A percentile compares a stretch with the other conserved stretches of the same genome.
Evolutionary conservation across 352 stramenopile genomes (phyloP).

Genomic region (Phytopythium helicoides): DNA sequence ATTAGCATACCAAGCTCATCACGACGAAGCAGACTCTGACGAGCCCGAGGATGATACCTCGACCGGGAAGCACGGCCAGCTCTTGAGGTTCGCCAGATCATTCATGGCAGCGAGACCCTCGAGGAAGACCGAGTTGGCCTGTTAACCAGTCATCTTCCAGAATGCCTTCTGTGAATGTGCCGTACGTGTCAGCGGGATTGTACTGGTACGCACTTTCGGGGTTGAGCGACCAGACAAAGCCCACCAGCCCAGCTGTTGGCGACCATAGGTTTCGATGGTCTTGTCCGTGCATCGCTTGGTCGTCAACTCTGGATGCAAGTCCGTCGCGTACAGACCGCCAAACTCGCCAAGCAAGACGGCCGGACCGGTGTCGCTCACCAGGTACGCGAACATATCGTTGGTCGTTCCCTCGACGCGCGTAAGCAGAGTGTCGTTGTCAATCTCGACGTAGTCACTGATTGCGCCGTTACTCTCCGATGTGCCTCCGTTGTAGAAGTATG

Average conservation of each 20-base stretch:
- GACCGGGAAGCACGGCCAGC: conserved; percentile 47
- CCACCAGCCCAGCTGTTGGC: conserved; percentile 38
- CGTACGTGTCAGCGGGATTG: conserved; percentile 35
- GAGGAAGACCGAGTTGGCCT: conserved; percentile 39
- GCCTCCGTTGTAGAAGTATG: conserved; percentile 55
- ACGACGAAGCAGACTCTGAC: not conserved
- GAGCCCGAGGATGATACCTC: conserved; percentile 25
- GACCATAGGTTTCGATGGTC: conserved; percentile 47
- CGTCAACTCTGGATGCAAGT: conserved; percentile 42
- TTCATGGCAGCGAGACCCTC: conserved; percentile 37
- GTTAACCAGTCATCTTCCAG: conserved; percentile 50
- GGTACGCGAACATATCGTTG: conserved; percentile 69
- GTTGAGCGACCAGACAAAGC: conserved; percentile 64
- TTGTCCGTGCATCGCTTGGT: conserved; percentile 45
- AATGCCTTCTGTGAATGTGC: conserved; percentile 43
- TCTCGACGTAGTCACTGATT: conserved; percentile 45
- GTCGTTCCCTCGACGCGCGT: conserved; percentile 50
- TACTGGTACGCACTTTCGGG: conserved; percentile 61
- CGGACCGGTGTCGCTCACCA: conserved; percentile 41
- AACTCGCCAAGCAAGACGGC: conserved; percentile 63
- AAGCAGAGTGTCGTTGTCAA: conserved; percentile 44
- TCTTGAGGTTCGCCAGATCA: conserved; percentile 27
- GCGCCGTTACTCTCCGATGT: conserved; percentile 24
- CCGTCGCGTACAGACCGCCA: conserved; percentile 48
- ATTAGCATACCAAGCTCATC: not conserved